These are phyloP conservation scores for Syzygium syzygioides DNA, from an alignment of 441 rosid species.

Conservation along the genomic window DNA sequence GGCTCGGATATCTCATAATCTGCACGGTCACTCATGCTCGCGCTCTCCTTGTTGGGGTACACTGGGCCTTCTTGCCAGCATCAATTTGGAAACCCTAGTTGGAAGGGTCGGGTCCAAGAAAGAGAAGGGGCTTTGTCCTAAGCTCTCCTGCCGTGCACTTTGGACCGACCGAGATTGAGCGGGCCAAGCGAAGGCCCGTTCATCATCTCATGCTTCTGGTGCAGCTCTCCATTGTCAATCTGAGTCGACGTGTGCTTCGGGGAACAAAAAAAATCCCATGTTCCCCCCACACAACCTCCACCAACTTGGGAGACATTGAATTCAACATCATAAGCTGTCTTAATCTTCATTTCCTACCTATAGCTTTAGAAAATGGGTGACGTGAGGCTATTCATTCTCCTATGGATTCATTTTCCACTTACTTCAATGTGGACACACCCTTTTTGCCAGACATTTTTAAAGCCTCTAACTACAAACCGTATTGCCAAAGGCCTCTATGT, in stretches of 20 bases:
- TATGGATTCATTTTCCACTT: neutral
- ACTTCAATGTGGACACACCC: neutral
- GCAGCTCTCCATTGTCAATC: neutral
- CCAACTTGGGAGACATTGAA: neutral
- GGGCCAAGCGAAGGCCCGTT: neutral
- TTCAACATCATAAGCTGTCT: neutral
- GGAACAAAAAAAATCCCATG: neutral
- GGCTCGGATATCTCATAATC: neutral
- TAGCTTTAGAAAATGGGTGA: neutral
- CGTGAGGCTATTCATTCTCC: neutral
- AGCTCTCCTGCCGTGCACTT: neutral
- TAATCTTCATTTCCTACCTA: neutral
- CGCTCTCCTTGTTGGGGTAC: neutral
- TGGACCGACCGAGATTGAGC: neutral
- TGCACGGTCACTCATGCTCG: neutral
- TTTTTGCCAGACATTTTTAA: neutral
- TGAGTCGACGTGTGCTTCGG: neutral
- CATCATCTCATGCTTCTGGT: neutral
- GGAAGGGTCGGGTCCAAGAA: neutral
- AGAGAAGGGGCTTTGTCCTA: neutral
- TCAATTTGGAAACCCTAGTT: no score
- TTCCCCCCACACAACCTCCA: neutral
- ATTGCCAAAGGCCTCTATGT: neutral
- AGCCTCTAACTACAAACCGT: neutral
- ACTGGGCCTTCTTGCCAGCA: no score